phyloP scores from a whole-genome alignment of 768 basidiomycete species.

The Mycena vulgaris region DNA sequence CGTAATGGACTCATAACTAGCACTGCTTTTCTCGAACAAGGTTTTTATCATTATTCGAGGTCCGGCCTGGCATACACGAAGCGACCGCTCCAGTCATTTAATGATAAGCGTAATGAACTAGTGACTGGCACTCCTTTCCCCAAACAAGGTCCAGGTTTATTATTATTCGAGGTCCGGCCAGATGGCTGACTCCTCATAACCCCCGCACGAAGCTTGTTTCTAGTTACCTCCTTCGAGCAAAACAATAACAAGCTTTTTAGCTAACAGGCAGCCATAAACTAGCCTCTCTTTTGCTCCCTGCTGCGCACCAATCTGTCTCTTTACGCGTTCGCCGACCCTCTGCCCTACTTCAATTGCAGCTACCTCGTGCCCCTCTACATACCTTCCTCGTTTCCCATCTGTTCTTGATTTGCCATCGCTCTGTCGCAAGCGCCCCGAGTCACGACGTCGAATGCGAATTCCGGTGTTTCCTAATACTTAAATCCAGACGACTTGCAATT shows the following conservation, averaged over 20 bases:
- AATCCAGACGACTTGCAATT: slow-evolving; percentile 63
- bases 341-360: too few relatives aligned
- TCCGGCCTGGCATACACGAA: slow-evolving; percentile 37
- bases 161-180: slow-evolving; percentile 37
- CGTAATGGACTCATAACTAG: too few relatives aligned
- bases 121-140: slow-evolving; percentile 33
- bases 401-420: slow-evolving; percentile 63
- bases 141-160: slow-evolving; percentile 14
- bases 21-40: too few relatives aligned
- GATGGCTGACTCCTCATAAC: slow-evolving; percentile 24
- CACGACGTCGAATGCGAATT: slow-evolving; percentile 43
- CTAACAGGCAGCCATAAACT: slow-evolving; percentile 46
- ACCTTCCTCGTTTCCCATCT: too few relatives aligned
- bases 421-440: slow-evolving; percentile 45
- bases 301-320: slow-evolving; percentile 43
- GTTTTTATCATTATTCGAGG: too few relatives aligned
- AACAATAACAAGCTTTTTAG: slow-evolving; percentile 59
- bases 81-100: too few relatives aligned
- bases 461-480: slow-evolving; percentile 60
- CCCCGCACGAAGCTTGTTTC: slow-evolving; percentile 33
- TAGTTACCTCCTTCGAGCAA: slow-evolving; percentile 31
- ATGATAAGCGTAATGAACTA: slow-evolving; percentile 40
- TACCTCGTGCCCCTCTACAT: too few relatives aligned
- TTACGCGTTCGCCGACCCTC: slow-evolving; percentile 54
- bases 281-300: slow-evolving; percentile 39